Evolutionary conservation across 306 rosid species (phyloP).

Genomic region (Mimosa bimucronata): DNA sequence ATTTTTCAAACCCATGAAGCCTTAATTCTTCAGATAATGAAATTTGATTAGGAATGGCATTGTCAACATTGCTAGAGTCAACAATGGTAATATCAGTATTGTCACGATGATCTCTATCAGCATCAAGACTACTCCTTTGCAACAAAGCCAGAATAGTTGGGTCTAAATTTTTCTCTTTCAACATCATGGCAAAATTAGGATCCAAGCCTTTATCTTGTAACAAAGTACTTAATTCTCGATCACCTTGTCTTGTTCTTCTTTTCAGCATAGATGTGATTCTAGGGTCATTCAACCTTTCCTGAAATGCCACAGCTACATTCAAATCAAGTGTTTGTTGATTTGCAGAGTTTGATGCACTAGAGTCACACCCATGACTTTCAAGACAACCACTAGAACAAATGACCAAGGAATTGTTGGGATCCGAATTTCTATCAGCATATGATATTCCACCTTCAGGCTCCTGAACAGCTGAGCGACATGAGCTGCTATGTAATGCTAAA

Average conservation of each 20-base stretch:
- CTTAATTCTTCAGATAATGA: slow-evolving; percentile 96
- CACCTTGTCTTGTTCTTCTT: slow-evolving; percentile 82
- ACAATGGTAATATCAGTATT: slow-evolving; percentile 73
- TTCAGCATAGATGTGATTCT: slow-evolving; percentile 87
- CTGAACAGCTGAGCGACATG: slow-evolving; percentile 89
- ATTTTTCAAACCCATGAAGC: slow-evolving; percentile 92
- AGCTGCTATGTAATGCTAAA: slow-evolving; percentile 88
- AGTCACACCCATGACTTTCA: slow-evolving; percentile 93
- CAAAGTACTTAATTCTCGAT: slow-evolving; percentile 75
- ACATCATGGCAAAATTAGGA: slow-evolving; percentile 99
- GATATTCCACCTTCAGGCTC: slow-evolving; percentile 81
- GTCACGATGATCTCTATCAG: slow-evolving; percentile 94
- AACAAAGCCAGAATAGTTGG: slow-evolving; percentile 96
- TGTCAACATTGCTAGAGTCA: slow-evolving; percentile 80
- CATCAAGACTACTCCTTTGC: slow-evolving; percentile 97
- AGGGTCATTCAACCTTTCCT: slow-evolving; percentile 97
- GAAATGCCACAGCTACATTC: slow-evolving; percentile 90
- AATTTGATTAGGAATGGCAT: slow-evolving; percentile 86
- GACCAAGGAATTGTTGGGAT: slow-evolving; percentile 68
- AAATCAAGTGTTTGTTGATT: slow-evolving; percentile 89
- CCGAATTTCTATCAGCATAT: slow-evolving; percentile 61
- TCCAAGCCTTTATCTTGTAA: slow-evolving; percentile 97
- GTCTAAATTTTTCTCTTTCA: slow-evolving; percentile 95
- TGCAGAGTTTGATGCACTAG: slow-evolving; percentile 86
- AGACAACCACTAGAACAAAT: slow-evolving; percentile 92